A percentile compares a stretch with the other conserved stretches of the same genome.
Conservation (phyloP, 345 rosid species). For the Brassica nigra region DNA sequence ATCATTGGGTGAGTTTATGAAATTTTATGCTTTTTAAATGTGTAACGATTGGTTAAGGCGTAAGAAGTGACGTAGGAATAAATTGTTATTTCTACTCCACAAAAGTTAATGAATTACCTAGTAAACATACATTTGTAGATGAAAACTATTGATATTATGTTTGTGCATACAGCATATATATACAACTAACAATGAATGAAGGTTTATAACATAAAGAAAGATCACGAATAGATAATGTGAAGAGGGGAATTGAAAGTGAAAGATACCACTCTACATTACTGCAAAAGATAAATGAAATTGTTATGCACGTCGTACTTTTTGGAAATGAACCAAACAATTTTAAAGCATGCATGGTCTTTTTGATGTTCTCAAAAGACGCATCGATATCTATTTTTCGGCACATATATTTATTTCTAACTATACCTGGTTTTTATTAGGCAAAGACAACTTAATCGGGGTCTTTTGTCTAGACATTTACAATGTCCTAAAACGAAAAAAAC, state of each 20-base stretch:
- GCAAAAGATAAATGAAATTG: constrained; percentile 13
- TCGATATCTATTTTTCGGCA: not conserved
- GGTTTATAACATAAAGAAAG: not conserved
- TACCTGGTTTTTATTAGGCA: constrained; percentile 9
- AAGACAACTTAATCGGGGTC: constrained; percentile 29
- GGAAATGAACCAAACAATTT: constrained; percentile 20
- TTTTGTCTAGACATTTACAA: constrained; percentile 10
- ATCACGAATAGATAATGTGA: constrained; percentile 21
- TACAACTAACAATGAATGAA: not conserved
- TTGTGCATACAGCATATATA: not conserved
- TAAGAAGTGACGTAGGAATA: not conserved
- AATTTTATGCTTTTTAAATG: not conserved
- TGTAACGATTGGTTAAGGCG: not conserved
- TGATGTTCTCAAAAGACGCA: constrained; percentile 40
- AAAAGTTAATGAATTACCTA: not conserved
- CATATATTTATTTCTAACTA: not conserved
- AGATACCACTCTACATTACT: constrained; percentile 34
- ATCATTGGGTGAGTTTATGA: not conserved
- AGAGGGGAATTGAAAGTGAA: constrained; percentile 39
- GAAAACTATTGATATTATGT: not conserved
- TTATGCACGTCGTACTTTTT: constrained; percentile 29
- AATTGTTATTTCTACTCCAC: not conserved
- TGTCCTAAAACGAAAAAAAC: not conserved
- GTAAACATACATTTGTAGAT: not conserved
- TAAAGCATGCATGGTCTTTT: constrained; percentile 21